Conservation (phyloP, 2,329 filamentous ascomycete species). For the Alternaria triticina region DNA sequence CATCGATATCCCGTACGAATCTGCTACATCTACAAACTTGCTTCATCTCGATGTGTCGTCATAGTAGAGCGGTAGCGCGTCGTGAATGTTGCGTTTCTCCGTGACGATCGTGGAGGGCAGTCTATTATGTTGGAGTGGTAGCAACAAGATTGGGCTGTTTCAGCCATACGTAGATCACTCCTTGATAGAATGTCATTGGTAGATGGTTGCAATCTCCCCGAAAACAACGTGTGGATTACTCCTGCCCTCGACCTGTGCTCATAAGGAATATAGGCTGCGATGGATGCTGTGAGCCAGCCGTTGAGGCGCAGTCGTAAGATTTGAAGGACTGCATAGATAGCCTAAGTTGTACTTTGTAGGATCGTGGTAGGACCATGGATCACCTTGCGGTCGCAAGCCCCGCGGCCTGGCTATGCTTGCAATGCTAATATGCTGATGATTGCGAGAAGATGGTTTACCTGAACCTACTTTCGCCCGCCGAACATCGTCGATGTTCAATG, state of each 20-base stretch:
- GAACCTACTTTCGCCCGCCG: neutral
- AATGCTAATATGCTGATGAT: neutral
- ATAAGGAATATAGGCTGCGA: neutral
- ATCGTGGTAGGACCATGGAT: neutral
- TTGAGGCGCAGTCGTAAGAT: neutral
- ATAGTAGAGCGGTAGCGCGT: neutral
- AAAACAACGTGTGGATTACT: neutral
- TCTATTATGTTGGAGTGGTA: neutral
- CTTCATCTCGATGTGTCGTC: neutral
- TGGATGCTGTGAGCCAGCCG: neutral
- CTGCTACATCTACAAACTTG: neutral
- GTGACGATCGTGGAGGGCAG: neutral
- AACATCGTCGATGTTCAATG: neutral
- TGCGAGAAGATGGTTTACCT: neutral
- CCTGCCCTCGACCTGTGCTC: neutral
- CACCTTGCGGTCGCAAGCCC: neutral
- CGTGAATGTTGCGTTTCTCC: neutral
- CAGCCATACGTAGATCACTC: neutral
- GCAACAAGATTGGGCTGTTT: neutral
- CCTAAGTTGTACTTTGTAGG: neutral
- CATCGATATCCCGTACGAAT: neutral
- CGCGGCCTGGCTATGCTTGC: neutral
- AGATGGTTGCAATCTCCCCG: neutral
- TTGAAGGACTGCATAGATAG: neutral
- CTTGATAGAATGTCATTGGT: neutral